Evolutionary conservation across 805 yeast genomes (phyloP), one percentile per base, ranked within the genome.

Genomic region (Zygosaccharomyces bisporus): DNA sequence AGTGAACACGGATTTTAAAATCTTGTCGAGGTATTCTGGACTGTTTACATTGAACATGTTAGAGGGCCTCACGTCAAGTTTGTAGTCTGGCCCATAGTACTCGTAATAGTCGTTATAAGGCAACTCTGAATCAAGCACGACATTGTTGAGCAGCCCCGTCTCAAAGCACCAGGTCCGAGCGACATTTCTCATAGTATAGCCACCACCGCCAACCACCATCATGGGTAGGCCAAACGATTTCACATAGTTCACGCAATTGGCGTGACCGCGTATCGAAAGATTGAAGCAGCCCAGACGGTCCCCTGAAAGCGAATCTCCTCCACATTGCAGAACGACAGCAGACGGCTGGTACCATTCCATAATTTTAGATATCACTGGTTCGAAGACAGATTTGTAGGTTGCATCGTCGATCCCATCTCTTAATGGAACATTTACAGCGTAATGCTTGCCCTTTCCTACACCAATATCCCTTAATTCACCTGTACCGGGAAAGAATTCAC

Each of bases 51-150:
- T 91, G 70, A 85, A 86, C 98, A 91, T 91, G 68, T 91, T 91
- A 9, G 95, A 84, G 9, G 96, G 95, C 52, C 96, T 76, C 39
- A 91, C 99, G 61, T 91, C 96, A 48, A 91, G 75, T 65, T 88
- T 83, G 67, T 91, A 91, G 69, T 91, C 97, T 2, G 99, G 99
- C 0, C 97, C 98, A 66, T 85, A 91, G 70, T 91, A 91, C 68
- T 91, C 98, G 69, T 87, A 91, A 70, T 91, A 91, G 64, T 91
- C 98, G 64, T 91, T 90, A 72, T 88, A 90, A 3, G 97, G 97
- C 52, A 81, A 69, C 55, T 83, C 89, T 18, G 68, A 66, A 39
- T 81, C 83, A 47, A 86, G 72, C 52, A 82, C 72, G 5, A 68
- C 83, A 57, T 85, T 86, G 44, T 81, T 85, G 55, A 86, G 68